Conservation (phyloP, 116 monocot genomes). For the Posidonia oceanica region DNA sequence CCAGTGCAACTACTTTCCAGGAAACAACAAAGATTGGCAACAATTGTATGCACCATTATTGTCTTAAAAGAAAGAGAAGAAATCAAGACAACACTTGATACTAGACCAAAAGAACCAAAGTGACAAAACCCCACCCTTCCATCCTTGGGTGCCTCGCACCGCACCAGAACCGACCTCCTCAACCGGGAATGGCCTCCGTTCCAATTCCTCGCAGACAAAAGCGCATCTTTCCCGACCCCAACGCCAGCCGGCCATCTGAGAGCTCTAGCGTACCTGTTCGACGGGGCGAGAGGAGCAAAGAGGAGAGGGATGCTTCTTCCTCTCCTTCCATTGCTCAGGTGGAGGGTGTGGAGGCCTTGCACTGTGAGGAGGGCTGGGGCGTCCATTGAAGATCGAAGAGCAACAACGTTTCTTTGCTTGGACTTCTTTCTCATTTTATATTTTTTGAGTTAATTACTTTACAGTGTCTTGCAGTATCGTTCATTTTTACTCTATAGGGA, state of each 20-base stretch:
- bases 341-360: not conserved
- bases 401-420: too few relatives aligned
- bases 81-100: not conserved
- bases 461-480: too few relatives aligned
- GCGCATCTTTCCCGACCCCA: not conserved
- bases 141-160: conserved; percentile 22
- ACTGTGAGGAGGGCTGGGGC: not conserved
- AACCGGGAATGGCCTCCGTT: not conserved
- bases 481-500: too few relatives aligned
- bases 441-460: too few relatives aligned
- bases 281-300: not conserved
- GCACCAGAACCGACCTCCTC: conserved; percentile 3
- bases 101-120: not conserved
- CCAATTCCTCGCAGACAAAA: conserved; percentile 4
- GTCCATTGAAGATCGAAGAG: not conserved
- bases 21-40: too few relatives aligned
- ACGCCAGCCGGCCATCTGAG: conserved; percentile 2
- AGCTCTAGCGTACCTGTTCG: not conserved
- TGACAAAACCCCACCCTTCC: conserved; percentile 5
- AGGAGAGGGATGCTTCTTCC: not conserved
- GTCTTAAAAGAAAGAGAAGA: not conserved
- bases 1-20: too few relatives aligned
- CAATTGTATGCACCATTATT: not conserved
- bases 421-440: too few relatives aligned
- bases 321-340: not conserved